phyloP scores from a whole-genome alignment of 2,329 filamentous ascomycete species.

The Aphanoascus verrucosus region DNA sequence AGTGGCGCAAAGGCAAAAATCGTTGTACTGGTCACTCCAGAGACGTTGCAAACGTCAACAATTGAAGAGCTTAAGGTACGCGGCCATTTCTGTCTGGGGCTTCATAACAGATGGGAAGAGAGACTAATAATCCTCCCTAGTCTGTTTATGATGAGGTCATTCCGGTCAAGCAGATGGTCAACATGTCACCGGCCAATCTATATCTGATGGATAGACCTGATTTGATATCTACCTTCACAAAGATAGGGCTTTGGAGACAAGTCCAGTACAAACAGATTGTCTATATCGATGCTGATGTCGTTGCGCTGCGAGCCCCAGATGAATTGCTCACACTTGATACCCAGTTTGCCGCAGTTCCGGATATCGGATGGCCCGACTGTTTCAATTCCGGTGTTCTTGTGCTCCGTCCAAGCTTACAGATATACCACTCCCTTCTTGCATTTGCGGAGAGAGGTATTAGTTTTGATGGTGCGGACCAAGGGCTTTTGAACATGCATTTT shows the following conservation, averaged over 20 bases:
- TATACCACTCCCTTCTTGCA: slow-evolving; percentile 73
- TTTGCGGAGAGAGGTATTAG: slow-evolving; percentile 80
- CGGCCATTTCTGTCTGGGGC: neutral
- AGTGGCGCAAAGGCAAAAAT: slow-evolving; percentile 76
- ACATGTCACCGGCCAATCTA: slow-evolving; percentile 67
- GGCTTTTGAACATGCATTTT: slow-evolving; percentile 90
- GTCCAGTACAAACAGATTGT: slow-evolving; percentile 84
- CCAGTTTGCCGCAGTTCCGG: slow-evolving; percentile 64
- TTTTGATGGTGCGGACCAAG: slow-evolving; percentile 95
- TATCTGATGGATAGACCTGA: slow-evolving; percentile 86
- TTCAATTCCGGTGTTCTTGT: slow-evolving; percentile 99
- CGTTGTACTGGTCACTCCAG: slow-evolving; percentile 70
- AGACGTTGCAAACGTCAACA: slow-evolving; percentile 63
- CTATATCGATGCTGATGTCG: slow-evolving; percentile 87
- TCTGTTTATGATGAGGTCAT: slow-evolving; percentile 80
- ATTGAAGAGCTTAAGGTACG: slow-evolving; percentile 67
- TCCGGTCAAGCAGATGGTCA: slow-evolving; percentile 68
- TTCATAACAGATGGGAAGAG: too few relatives aligned
- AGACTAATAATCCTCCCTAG: slow-evolving; percentile 36
- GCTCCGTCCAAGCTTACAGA: slow-evolving; percentile 70
- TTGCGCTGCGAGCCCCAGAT: slow-evolving; percentile 82
- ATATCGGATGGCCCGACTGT: slow-evolving; percentile 95
- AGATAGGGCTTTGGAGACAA: slow-evolving; percentile 88
- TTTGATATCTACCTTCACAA: slow-evolving; percentile 86
- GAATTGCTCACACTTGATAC: slow-evolving; percentile 67